Percentiles rank a stretch among this genome's conserved stretches.
These are phyloP conservation scores for Salix udensis DNA, from an alignment of 345 rosid species.

Conservation along the genomic window DNA sequence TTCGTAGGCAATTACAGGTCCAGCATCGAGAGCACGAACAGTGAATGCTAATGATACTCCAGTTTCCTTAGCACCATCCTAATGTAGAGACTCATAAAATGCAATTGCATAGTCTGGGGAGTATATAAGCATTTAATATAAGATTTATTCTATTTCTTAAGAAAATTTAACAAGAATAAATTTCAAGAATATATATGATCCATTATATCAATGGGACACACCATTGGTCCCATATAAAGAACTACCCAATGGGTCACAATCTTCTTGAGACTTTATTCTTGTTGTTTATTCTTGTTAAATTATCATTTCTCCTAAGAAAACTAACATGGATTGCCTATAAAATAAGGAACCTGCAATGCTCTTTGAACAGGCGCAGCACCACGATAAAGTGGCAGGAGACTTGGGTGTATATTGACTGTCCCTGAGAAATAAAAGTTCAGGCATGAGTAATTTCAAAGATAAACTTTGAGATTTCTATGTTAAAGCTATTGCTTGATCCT, in stretches of 20 bases:
- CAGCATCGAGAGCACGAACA: constrained; percentile 81
- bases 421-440: constrained; percentile 42
- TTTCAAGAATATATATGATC: too few relatives aligned
- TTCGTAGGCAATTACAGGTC: constrained; percentile 72
- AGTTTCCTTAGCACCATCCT: constrained; percentile 87
- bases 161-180: too few relatives aligned
- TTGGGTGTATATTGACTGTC: constrained; percentile 92
- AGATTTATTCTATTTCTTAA: too few relatives aligned
- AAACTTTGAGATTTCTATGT: not conserved
- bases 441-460: not conserved
- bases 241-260: too few relatives aligned
- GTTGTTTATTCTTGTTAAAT: too few relatives aligned
- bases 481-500: not conserved
- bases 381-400: constrained; percentile 78
- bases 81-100: constrained; percentile 22
- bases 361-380: constrained; percentile 99
- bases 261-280: too few relatives aligned
- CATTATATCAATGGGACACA: too few relatives aligned
- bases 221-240: too few relatives aligned
- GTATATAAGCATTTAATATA: not conserved
- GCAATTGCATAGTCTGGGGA: constrained; percentile 16
- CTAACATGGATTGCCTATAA: constrained; percentile 2
- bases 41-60: constrained; percentile 93
- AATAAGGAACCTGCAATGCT: constrained; percentile 59
- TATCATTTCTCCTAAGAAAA: not conserved